Percentiles rank a stretch among this genome's conserved stretches.
Conservation (phyloP, 2,329 filamentous ascomycete genomes). For the Eutypella sp. region DNA sequence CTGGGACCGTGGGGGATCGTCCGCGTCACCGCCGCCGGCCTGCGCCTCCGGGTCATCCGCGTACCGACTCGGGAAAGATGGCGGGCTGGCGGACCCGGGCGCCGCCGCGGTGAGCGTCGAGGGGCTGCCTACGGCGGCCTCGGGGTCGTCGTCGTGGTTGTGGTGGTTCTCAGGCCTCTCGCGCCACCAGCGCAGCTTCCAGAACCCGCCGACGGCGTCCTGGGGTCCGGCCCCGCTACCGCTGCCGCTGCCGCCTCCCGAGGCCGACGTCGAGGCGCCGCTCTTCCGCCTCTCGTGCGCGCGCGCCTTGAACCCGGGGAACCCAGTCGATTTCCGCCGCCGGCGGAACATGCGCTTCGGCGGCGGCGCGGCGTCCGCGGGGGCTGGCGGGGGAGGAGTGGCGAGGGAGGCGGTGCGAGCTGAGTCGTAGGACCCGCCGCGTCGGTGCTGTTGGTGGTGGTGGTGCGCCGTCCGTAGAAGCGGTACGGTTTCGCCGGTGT, state of each 20-base stretch:
- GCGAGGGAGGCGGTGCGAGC: slow-evolving; percentile 21
- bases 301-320: slow-evolving; percentile 56
- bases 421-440: slow-evolving; percentile 22
- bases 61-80: slow-evolving; percentile 2
- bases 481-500: slow-evolving; percentile 23
- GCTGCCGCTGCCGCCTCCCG: too few relatives aligned
- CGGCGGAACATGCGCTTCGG: slow-evolving; percentile 34
- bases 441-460: slow-evolving; percentile 26
- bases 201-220: slow-evolving; percentile 47
- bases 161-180: too few relatives aligned
- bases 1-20: neutral
- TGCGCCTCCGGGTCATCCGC: slow-evolving; percentile 6
- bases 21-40: neutral
- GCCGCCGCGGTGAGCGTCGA: slow-evolving; percentile 11
- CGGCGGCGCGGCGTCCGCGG: slow-evolving; percentile 18
- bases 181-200: slow-evolving; percentile 53
- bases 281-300: slow-evolving; percentile 34
- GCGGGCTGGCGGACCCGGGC: slow-evolving; percentile 5
- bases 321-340: slow-evolving; percentile 55
- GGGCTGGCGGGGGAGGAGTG: slow-evolving; percentile 15
- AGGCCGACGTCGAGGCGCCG: slow-evolving; percentile 27
- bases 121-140: slow-evolving; percentile 18
- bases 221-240: too few relatives aligned
- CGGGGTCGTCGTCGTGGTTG: slow-evolving; percentile 9
- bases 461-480: slow-evolving; percentile 24